Base-by-base conservation (phyloP, 2,329 filamentous ascomycete species). In the Stagonosporopsis cucurbitacearum region DNA sequence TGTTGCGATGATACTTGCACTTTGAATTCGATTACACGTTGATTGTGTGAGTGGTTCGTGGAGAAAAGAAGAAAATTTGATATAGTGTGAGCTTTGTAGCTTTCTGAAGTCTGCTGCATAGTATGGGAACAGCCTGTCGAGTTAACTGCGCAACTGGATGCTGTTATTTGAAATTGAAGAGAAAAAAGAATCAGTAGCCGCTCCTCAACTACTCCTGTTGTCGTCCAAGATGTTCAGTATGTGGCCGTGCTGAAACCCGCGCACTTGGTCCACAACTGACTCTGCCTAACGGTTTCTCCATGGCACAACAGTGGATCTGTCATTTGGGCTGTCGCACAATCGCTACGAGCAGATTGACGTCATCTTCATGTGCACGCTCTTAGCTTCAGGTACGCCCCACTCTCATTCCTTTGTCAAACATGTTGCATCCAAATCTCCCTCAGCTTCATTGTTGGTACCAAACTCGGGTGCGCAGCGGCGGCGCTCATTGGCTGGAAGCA, bases 251-350 rank as follows among this genome's bases (percentile, higher is more conserved):
- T 55, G 13, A 15, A 22, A 23, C 25, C 20, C 5, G 26, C 4
- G 13, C 13, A 4, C 30, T 32, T 23, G 30, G 43, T 56, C 53
- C 47, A 56, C 47, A 39, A 42, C 28, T 47, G 42, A 43, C n/a
- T n/a, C n/a, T n/a, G n/a, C n/a, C n/a, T n/a, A n/a, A n/a, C 53
- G 28, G 47, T 50, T 53, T 51, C 43, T 50, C 53, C 47, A 56
- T 56, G 43, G 53, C 43, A 47, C 53, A 52, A 47, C 53, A 43
- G 47, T 42, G 47, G 43, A 39, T 32, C 47, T 32, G n/a, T n/a
- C n/a, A n/a, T 37, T 46, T 49, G 20, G 46, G 30, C 19, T 48
- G 25, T 28, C 28, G 37, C 37, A 43, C 32, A 11, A 42, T 30
- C 51, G 47, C 42, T 25, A 23, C 42, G 28, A 17, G 25, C 41